Percentiles rank a stretch among this genome's conserved stretches.
These are phyloP conservation scores for Calonectria crousiana DNA, from an alignment of 2,329 filamentous ascomycete genomes.

Conservation along the genomic window DNA sequence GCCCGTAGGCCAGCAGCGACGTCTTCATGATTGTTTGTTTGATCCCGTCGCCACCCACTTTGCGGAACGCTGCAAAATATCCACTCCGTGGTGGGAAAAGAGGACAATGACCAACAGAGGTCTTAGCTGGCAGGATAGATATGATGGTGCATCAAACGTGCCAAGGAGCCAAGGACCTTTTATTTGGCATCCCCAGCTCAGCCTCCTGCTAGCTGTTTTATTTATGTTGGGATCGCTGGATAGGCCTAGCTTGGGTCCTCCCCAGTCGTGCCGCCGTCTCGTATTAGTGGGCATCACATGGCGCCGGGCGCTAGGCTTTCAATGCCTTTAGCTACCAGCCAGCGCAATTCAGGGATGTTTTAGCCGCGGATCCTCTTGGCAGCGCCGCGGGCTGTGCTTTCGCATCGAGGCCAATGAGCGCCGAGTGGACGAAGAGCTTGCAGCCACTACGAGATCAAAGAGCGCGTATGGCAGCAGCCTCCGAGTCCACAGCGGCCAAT, in stretches of 20 bases:
- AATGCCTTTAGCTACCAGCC: conserved; percentile 5
- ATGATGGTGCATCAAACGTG: not conserved
- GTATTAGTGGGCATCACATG: conserved; percentile 7
- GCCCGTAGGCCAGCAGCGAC: not conserved
- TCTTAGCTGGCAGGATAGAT: not conserved
- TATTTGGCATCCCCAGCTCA: not conserved
- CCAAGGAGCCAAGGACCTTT: not conserved
- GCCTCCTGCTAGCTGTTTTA: not conserved
- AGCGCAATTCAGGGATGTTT: conserved; percentile 3
- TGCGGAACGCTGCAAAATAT: not conserved
- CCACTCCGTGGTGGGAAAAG: not conserved
- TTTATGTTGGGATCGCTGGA: not conserved
- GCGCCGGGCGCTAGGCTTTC: not conserved
- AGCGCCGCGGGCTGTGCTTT: not conserved
- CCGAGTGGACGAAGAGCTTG: not conserved
- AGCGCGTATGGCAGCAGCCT: not conserved
- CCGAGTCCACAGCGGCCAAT: not conserved
- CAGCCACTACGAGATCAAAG: not conserved
- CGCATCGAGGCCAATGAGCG: not conserved
- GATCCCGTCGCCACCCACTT: not conserved
- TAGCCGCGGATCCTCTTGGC: conserved; percentile 2
- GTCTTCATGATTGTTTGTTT: not conserved
- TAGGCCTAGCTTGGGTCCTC: not conserved
- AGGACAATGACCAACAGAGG: not conserved
- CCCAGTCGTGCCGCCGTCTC: not conserved